Conservation (phyloP, 306 rosid genomes). For the Malus fusca region DNA sequence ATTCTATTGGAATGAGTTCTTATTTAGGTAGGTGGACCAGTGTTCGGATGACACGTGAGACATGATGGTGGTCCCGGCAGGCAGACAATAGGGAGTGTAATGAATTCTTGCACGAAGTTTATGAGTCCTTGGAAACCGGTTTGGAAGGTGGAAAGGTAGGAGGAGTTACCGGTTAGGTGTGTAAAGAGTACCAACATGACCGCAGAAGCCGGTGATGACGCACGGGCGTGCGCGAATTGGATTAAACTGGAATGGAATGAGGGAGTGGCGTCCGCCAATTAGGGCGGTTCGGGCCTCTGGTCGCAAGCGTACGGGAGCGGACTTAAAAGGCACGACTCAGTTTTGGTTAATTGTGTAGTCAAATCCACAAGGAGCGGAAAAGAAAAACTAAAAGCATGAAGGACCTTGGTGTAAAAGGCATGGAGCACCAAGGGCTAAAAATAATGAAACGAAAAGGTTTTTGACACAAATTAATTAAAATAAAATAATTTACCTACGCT, state of each 20-base stretch:
- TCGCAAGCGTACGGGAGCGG: conserved; percentile 35
- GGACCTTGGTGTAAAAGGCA: background rate
- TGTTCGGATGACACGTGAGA: background rate
- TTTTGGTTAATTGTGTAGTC: conserved; percentile 32
- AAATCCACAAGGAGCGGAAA: conserved; percentile 25
- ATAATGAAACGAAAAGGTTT: background rate
- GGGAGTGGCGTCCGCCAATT: conserved; percentile 42
- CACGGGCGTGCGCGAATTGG: background rate
- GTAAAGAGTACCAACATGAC: conserved; percentile 7
- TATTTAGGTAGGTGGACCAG: background rate
- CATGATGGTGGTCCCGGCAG: background rate
- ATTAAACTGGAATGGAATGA: conserved; percentile 30
- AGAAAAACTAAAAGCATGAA: background rate
- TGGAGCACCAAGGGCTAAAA: conserved; percentile 1
- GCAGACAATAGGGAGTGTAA: background rate
- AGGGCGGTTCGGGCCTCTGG: conserved; percentile 3
- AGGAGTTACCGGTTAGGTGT: conserved; percentile 27
- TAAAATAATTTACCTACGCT: no score
- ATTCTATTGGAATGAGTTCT: background rate
- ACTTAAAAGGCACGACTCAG: conserved; percentile 24
- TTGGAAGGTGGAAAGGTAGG: conserved; percentile 17
- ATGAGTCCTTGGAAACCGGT: conserved; percentile 9
- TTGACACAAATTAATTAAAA: no score
- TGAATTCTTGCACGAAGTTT: background rate
- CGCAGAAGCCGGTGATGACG: conserved; percentile 20